Evolutionary conservation across 768 basidiomycete genomes (phyloP), one percentile per base, ranked within the genome.

Genomic region (Guyanaporus albipodus): DNA sequence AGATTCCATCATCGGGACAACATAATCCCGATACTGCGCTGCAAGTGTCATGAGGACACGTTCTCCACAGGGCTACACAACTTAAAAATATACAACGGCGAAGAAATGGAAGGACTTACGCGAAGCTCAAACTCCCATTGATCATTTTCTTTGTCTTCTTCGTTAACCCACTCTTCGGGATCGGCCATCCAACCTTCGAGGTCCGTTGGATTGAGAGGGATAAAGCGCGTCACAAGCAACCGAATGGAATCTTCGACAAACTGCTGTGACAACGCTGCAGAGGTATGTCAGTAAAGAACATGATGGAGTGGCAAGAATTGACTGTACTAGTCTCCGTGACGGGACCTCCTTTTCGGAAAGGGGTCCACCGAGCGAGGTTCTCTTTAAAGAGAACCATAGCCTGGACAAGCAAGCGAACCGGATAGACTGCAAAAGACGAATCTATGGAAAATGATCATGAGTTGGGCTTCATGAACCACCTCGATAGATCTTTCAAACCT

Each of bases 71-170:
- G 93, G 85, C 95, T 97, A 49, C 9, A 29, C 17, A 33, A 15
- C 14, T 41, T 57, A 22, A 49, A 32, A 36, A 33, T 2, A 12
- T 11, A 42, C 6, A n/a, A 23, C 21, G 2, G 31, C 28, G 17
- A 49, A 19, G 48, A 46, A 33, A 35, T n/a, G 26, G 36, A 2
- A 49, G 28, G 28, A 67, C 84, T 23, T 58, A 95, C 93, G 53
- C 95, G 77, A 49, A 96, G 80, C 57, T 95, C 91, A 58, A 79
- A 97, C 57, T 93, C 86, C 93, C 94, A 97, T 47, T 88, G 82
- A 31, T 94, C 92, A 34, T 82, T 87, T 53, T 92, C 91, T 53
- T 83, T 84, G 48, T 91, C 91, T 66, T 97, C 92, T 9, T 80
- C 67, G 49, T 91, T 89, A 10, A 95, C 79, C 91, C 92, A 99